Evolutionary conservation across 176 grass and related monocot genomes (phyloP), one percentile per base, ranked within the genome.

Genomic region (Avena atlantica): DNA sequence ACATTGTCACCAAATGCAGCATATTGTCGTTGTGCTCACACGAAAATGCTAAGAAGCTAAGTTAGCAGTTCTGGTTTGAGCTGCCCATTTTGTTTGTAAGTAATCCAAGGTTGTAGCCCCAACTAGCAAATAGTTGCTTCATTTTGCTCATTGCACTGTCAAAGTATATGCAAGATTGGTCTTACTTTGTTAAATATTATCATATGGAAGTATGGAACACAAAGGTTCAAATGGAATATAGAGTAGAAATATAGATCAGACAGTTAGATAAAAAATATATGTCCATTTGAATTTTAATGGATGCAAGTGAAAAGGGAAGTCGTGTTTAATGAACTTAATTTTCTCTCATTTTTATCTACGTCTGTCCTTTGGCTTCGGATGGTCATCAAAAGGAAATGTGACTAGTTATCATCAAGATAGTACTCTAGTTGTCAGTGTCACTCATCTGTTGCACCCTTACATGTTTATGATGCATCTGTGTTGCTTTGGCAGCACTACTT

Each of bases 381-480:
- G 12, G 59, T 62, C 59, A 44, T 42, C 7, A 42, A 37, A 68
- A 42, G 64, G 12, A 67, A 36, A 3, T 20, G 36, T 40, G 15
- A 37, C 29, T 5, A 37, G 12, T 42, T 50, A 10, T n/a, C 25
- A 44, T 27, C 71, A 50, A 21, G 47, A 8, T 74, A 69, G 31
- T 17, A 2, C 6, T 17, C 48, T 29, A 16, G 23, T 27, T 14
- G 24, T 53, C 1, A 15, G 16, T 14, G 49, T 53, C 1, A 15
- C 24, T 9, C 48, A 76, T 52, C 31, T 17, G 73, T 29, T 76
- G 72, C 8, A 50, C 34, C 50, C 50, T 55, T 76, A 17, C 23
- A 55, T 66, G 7, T 80, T 48, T 75, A 49, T 3, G 31, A 37
- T 80, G 36, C 80, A 49, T 84, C 27, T 84, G 76, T 51, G 5